Conservation (phyloP, 2,329 filamentous ascomycete species). For the Xylariales sp. region DNA sequence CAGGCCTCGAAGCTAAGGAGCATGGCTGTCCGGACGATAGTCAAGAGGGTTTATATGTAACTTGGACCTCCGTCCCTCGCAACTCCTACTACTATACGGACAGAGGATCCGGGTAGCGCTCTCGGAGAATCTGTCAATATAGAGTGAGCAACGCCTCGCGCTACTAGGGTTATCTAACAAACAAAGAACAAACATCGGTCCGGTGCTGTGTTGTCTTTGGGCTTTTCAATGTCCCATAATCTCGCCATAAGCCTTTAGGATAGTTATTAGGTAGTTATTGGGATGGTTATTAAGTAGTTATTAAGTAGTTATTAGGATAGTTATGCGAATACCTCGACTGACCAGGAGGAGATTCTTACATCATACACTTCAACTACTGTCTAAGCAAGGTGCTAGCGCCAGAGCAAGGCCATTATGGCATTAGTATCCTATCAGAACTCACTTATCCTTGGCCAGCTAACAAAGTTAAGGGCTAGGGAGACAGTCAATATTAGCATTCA, state of each 20-base stretch:
- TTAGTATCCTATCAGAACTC: not conserved
- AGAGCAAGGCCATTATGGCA: not conserved
- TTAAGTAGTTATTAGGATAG: not conserved
- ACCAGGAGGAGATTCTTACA: slow-evolving; percentile 6
- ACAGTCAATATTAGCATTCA: not conserved
- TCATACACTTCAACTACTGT: slow-evolving; percentile 21
- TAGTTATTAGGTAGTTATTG: not conserved
- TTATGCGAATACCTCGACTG: slow-evolving; percentile 2
- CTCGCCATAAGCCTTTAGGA: slow-evolving; percentile 2
- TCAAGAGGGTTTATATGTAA: slow-evolving; percentile 4
- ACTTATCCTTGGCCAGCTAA: slow-evolving; percentile 8
- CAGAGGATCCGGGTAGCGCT: not conserved
- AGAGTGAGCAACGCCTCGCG: slow-evolving; percentile 1
- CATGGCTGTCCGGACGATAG: not conserved
- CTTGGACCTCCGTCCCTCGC: slow-evolving; percentile 6
- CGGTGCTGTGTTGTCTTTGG: slow-evolving; percentile 18
- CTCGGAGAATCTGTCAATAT: not conserved
- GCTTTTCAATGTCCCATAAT: not conserved
- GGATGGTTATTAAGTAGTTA: no score
- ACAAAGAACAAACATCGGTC: not conserved
- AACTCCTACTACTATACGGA: not conserved
- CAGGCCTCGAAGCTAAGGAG: not conserved
- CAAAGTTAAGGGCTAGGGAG: not conserved
- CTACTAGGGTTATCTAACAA: not conserved
- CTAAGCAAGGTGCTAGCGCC: not conserved